Evolutionary conservation across 352 stramenopile genomes (phyloP).

Genomic region (Phytophthora podocarpi): DNA sequence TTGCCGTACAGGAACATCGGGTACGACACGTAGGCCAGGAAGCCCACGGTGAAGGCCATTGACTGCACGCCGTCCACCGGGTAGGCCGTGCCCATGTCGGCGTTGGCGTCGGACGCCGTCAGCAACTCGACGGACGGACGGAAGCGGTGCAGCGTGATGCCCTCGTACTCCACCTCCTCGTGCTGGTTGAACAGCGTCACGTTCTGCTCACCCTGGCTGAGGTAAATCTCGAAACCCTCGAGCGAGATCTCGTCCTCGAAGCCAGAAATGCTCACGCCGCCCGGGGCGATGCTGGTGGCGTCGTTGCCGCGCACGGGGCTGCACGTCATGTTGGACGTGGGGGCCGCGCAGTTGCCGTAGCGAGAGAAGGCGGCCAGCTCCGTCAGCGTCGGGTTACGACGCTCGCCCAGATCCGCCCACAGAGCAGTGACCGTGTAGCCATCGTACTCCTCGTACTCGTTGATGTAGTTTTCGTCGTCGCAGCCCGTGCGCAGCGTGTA

Average conservation of each 20-base stretch:
- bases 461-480: conserved; percentile 57
- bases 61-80: conserved; percentile 60
- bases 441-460: conserved; percentile 62
- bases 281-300: conserved; percentile 49
- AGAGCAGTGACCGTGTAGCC: conserved; percentile 42
- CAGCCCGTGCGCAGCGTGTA: conserved; percentile 58
- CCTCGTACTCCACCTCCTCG: conserved; percentile 47
- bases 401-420: conserved; percentile 48
- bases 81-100: conserved; percentile 45
- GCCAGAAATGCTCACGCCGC: conserved; percentile 51
- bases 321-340: conserved; percentile 60
- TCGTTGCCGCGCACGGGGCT: conserved; percentile 57
- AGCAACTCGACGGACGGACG: conserved; percentile 44
- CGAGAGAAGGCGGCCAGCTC: conserved; percentile 51
- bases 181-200: conserved; percentile 56
- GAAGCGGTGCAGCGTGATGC: conserved; percentile 63
- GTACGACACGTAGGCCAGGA: conserved; percentile 65
- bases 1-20: conserved; percentile 68
- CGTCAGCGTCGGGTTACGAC: conserved; percentile 52
- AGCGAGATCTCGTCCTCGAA: conserved; percentile 51
- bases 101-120: conserved; percentile 18
- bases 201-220: conserved; percentile 64
- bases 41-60: conserved; percentile 54
- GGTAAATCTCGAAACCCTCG: conserved; percentile 49
- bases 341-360: conserved; percentile 61